Evolutionary conservation across 1,139 yeast genomes (phyloP).

Genomic region (Petasospora fabianii): DNA sequence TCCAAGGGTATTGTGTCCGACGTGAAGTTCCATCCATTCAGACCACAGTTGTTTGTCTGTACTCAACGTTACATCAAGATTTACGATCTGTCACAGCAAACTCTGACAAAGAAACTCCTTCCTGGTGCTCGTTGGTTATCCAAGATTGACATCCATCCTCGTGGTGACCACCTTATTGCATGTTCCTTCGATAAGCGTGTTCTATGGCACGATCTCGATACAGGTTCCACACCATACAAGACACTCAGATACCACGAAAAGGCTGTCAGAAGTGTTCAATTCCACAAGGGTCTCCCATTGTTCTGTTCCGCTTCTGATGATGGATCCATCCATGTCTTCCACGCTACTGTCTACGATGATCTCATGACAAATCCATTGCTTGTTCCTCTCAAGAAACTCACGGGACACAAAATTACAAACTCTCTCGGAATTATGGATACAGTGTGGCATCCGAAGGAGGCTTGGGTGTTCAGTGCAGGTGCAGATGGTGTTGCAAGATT

Average conservation of each 20-base stretch:
- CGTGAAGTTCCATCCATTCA: constrained; percentile 95
- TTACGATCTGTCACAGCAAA: constrained; percentile 86
- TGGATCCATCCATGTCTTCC: constrained; percentile 91
- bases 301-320: constrained; percentile 98
- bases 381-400: constrained; percentile 91
- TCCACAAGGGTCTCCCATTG: constrained; percentile 84
- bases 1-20: constrained; percentile 93
- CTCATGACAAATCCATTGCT: constrained; percentile 91
- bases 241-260: constrained; percentile 91
- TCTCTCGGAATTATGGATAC: constrained; percentile 88
- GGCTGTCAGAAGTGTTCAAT: constrained; percentile 85
- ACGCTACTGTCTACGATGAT: constrained; percentile 94
- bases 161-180: constrained; percentile 92
- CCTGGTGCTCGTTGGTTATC: constrained; percentile 98
- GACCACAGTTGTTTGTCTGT: constrained; percentile 91
- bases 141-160: constrained; percentile 87
- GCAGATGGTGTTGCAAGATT: constrained; percentile 95
- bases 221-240: constrained; percentile 87
- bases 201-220: constrained; percentile 95
- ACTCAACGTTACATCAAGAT: constrained; percentile 90
- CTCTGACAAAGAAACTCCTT: constrained; percentile 72
- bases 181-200: constrained; percentile 94
- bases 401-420: constrained; percentile 81
- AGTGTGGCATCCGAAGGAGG: constrained; percentile 97
- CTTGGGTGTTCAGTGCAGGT: constrained; percentile 98